These are phyloP conservation scores for Cyclotella kingstonii DNA, from an alignment of 108 stramenopile species.

Conservation along the genomic window DNA sequence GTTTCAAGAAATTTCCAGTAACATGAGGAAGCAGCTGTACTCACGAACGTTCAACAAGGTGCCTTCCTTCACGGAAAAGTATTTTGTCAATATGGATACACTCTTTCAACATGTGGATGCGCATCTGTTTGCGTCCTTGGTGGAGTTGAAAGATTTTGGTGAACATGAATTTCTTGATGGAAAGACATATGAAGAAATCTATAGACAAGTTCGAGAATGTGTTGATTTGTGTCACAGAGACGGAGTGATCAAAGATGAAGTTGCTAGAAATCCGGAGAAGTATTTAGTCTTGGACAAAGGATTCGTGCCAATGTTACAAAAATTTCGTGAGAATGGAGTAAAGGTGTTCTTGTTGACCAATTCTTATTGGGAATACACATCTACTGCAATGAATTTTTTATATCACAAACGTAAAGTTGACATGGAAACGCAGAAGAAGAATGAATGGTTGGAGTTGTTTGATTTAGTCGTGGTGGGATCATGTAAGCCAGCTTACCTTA, in stretches of 20 bases:
- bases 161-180: slow-evolving; percentile 75
- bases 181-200: slow-evolving; percentile 91
- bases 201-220: slow-evolving; percentile 80
- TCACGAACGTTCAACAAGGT: slow-evolving; percentile 79
- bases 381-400: slow-evolving; percentile 93
- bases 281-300: slow-evolving; percentile 89
- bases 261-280: slow-evolving; percentile 74
- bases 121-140: slow-evolving; percentile 81
- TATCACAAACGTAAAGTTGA: slow-evolving; percentile 53
- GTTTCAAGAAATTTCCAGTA: slow-evolving; percentile 64
- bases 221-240: slow-evolving; percentile 96
- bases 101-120: slow-evolving; percentile 89
- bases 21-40: slow-evolving; percentile 75
- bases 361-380: slow-evolving; percentile 94
- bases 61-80: slow-evolving; percentile 81
- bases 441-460: slow-evolving; percentile 94
- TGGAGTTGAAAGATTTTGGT: slow-evolving; percentile 84
- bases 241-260: slow-evolving; percentile 96
- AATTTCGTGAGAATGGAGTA: slow-evolving; percentile 68
- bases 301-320: slow-evolving; percentile 85
- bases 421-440: slow-evolving; percentile 62
- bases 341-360: slow-evolving; percentile 95
- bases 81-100: slow-evolving; percentile 93
- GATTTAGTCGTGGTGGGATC: slow-evolving; percentile 91
- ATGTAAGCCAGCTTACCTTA: slow-evolving; percentile 87